These are phyloP conservation scores for Eutypa lata DNA, from an alignment of 2,329 filamentous ascomycete genomes.

Conservation along the genomic window DNA sequence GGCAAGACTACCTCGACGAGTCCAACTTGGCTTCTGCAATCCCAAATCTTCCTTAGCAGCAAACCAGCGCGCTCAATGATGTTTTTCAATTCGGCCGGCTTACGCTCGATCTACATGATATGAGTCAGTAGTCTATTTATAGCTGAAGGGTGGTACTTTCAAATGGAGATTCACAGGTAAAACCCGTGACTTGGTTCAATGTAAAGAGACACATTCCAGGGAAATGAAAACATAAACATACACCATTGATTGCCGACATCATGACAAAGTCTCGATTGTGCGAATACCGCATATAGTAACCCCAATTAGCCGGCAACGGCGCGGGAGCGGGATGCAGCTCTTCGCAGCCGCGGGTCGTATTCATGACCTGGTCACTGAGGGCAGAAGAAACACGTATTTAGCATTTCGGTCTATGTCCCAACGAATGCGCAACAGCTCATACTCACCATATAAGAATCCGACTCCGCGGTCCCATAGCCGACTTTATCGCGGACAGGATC, in stretches of 20 bases:
- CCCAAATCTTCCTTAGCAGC: constrained; percentile 28
- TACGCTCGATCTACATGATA: constrained; percentile 26
- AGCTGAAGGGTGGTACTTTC: no score
- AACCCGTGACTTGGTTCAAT: no score
- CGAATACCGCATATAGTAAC: constrained; percentile 29
- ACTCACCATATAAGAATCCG: not conserved
- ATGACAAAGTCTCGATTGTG: constrained; percentile 30
- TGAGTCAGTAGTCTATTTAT: no score
- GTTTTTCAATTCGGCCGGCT: constrained; percentile 26
- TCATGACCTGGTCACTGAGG: constrained; percentile 33
- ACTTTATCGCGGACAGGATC: not conserved
- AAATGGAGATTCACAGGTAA: no score
- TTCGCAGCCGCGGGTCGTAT: constrained; percentile 26
- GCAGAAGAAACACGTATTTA: constrained; percentile 1
- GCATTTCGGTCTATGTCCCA: not conserved
- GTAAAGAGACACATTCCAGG: no score
- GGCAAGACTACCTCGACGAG: constrained; percentile 22
- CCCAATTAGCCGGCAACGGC: constrained; percentile 32
- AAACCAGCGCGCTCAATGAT: constrained; percentile 27
- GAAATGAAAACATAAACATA: no score
- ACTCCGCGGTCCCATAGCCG: not conserved
- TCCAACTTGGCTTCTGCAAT: constrained; percentile 29
- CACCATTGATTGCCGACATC: constrained; percentile 32
- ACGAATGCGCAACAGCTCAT: not conserved
- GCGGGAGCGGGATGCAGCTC: constrained; percentile 26